A percentile compares a stretch with the other conserved stretches of the same genome.
Conservation (phyloP, 2,329 filamentous ascomycete species). For the Colletotrichum chrysophilum region DNA sequence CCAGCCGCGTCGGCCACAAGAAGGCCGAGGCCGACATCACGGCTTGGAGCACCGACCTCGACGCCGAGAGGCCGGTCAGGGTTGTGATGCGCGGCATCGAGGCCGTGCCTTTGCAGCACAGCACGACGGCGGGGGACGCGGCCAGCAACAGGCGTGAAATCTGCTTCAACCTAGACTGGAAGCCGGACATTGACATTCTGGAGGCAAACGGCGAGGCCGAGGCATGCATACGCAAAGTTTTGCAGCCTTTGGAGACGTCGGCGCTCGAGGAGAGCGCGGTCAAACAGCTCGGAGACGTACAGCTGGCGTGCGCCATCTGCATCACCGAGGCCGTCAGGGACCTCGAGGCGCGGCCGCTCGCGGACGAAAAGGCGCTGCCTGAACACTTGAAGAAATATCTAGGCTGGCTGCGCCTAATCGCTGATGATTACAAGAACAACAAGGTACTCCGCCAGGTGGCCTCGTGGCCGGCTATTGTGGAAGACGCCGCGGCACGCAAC, state of each 20-base stretch:
- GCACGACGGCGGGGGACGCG: not conserved
- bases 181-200: not conserved
- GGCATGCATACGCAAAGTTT: not conserved
- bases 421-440: not conserved
- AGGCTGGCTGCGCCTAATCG: not conserved
- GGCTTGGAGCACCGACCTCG: not conserved
- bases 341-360: not conserved
- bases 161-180: not conserved
- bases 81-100: not conserved
- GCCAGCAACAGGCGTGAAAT: not conserved
- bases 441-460: not conserved
- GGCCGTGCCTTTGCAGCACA: not conserved
- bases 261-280: not conserved
- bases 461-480: not conserved
- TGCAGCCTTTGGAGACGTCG: not conserved
- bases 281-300: not conserved
- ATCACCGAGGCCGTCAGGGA: not conserved
- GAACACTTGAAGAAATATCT: not conserved
- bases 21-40: slow-evolving; percentile 1
- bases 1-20: not conserved
- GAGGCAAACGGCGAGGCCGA: not conserved
- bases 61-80: not conserved
- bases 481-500: not conserved
- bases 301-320: not conserved
- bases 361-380: not conserved